A percentile compares a stretch with the other conserved stretches of the same genome.
Conservation (phyloP, 1,284 basidiomycete genomes). For the Ganoderma sp. region DNA sequence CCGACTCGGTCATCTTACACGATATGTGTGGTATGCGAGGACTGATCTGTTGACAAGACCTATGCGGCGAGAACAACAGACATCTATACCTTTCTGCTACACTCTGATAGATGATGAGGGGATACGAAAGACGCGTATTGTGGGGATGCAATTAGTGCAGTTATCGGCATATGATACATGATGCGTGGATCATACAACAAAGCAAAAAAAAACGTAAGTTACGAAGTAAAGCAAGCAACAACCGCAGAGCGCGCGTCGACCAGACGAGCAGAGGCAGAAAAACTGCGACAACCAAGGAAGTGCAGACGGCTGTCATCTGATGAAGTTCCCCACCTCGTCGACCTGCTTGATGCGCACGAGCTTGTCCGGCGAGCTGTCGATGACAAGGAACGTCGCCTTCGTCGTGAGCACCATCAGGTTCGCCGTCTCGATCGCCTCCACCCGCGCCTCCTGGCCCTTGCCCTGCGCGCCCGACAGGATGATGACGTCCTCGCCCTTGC, state of each 20-base stretch:
- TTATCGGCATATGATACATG: constrained; percentile 15
- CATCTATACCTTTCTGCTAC: too few relatives aligned
- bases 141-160: constrained; percentile 7
- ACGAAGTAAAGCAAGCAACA: background rate
- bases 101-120: too few relatives aligned
- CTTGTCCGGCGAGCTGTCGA: constrained; percentile 22
- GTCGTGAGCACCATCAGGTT: constrained; percentile 28
- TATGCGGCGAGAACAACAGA: too few relatives aligned
- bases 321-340: constrained; percentile 30
- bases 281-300: background rate
- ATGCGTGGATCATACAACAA: constrained; percentile 14
- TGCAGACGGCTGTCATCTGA: constrained; percentile 5
- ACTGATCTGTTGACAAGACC: too few relatives aligned
- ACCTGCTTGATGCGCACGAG: constrained; percentile 23
- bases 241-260: too few relatives aligned
- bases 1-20: too few relatives aligned
- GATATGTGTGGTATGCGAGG: too few relatives aligned
- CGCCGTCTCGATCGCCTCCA: constrained; percentile 30
- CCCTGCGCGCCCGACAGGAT: constrained; percentile 34
- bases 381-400: constrained; percentile 26
- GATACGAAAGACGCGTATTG: background rate
- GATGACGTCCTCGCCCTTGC: constrained; percentile 34
- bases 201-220: constrained; percentile 15
- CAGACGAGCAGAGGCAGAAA: background rate
- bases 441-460: constrained; percentile 36